Evolutionary conservation across 306 rosid genomes (phyloP).

Genomic region (Mimosa bimucronata): DNA sequence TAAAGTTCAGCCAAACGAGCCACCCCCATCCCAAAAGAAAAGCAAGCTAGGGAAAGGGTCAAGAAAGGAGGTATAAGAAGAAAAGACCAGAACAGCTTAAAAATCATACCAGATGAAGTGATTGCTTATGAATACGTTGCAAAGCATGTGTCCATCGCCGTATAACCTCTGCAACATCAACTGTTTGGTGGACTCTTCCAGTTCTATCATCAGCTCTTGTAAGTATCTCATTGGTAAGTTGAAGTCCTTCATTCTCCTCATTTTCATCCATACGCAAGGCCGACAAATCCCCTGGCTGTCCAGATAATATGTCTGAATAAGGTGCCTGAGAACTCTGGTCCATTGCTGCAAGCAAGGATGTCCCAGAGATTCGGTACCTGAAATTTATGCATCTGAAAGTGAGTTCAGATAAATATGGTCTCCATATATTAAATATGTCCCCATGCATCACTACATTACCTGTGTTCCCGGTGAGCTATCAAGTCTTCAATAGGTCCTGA

Average conservation of each 20-base stretch:
- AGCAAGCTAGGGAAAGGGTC: not conserved
- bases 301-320: slow-evolving; percentile 64
- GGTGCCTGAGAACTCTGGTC: slow-evolving; percentile 97
- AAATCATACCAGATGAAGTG: slow-evolving; percentile 83
- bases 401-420: slow-evolving; percentile 33
- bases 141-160: slow-evolving; percentile 99
- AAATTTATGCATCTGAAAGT: slow-evolving; percentile 39
- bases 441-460: slow-evolving; percentile 56
- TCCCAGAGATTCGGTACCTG: slow-evolving; percentile 98
- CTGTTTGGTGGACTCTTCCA: slow-evolving; percentile 80
- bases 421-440: slow-evolving; percentile 25
- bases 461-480: slow-evolving; percentile 97
- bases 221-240: slow-evolving; percentile 57
- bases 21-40: not conserved
- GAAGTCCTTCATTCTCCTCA: slow-evolving; percentile 70
- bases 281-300: slow-evolving; percentile 59
- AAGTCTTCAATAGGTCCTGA: slow-evolving; percentile 99
- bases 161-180: slow-evolving; percentile 95
- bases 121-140: slow-evolving; percentile 97
- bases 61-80: not conserved
- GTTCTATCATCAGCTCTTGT: slow-evolving; percentile 78
- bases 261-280: slow-evolving; percentile 57
- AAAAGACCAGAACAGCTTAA: slow-evolving; percentile 23
- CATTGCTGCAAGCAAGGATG: slow-evolving; percentile 99
- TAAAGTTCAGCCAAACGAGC: not conserved